These are phyloP conservation scores for Rhizophora apiculata DNA, from an alignment of 345 rosid species.

Conservation along the genomic window DNA sequence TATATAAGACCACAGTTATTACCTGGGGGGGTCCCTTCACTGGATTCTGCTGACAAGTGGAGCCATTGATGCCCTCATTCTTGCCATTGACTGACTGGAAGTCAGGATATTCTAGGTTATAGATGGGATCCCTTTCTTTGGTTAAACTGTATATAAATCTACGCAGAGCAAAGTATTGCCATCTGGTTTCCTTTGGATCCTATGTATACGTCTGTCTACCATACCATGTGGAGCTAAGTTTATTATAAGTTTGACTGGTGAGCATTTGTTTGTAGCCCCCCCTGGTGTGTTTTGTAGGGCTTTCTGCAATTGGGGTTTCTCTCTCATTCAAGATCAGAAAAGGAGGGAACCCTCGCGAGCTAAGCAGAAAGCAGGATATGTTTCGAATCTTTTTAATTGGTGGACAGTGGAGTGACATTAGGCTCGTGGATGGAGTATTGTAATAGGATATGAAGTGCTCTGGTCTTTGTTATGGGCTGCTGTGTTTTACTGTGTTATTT, in stretches of 20 bases:
- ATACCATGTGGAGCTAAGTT: slow-evolving; percentile 5
- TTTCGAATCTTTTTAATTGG: background rate
- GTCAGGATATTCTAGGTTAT: slow-evolving; percentile 21
- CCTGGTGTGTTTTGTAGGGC: slow-evolving; percentile 13
- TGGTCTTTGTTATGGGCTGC: background rate
- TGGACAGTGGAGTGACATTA: background rate
- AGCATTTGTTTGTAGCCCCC: slow-evolving; percentile 26
- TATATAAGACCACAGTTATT: slow-evolving; percentile 29
- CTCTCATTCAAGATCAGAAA: background rate
- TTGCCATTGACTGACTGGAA: slow-evolving; percentile 28
- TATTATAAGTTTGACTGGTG: slow-evolving; percentile 17
- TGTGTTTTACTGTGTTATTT: background rate
- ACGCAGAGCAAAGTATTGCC: slow-evolving; percentile 17
- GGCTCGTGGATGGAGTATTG: background rate
- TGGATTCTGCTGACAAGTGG: slow-evolving; percentile 24
- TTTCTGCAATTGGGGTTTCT: background rate
- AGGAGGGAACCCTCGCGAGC: background rate
- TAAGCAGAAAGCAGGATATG: background rate
- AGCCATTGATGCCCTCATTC: slow-evolving; percentile 27
- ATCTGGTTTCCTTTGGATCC: slow-evolving; percentile 18
- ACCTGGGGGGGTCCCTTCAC: slow-evolving; percentile 17
- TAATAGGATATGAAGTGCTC: background rate
- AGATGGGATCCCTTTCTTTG: slow-evolving; percentile 25
- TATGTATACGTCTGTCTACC: background rate
- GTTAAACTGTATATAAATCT: slow-evolving; percentile 40